A percentile compares a stretch with the other conserved stretches of the same genome.
Conservation (phyloP, 2,329 filamentous ascomycete species). For the Apiospora aurea region DNA sequence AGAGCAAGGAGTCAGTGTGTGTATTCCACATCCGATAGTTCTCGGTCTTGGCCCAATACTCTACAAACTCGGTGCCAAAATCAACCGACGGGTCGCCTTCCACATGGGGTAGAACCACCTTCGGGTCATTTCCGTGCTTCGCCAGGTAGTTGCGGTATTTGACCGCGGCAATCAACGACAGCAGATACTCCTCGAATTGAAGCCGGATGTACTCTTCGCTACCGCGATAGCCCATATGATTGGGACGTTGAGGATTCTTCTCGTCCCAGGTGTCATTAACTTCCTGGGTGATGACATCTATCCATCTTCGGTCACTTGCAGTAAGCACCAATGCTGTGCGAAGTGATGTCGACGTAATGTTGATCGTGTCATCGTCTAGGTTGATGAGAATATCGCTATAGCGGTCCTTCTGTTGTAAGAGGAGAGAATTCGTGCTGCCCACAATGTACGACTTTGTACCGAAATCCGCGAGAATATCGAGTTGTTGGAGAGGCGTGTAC, state of each 20-base stretch:
- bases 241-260: conserved; percentile 85
- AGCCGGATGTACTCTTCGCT: conserved; percentile 97
- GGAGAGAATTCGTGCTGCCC: conserved; percentile 92
- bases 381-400: conserved; percentile 96
- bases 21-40: conserved; percentile 91
- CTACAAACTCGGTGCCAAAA: conserved; percentile 84
- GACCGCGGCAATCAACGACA: conserved; percentile 84
- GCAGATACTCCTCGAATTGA: conserved; percentile 95
- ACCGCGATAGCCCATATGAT: conserved; percentile 91
- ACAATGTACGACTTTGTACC: conserved; percentile 98
- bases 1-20: conserved; percentile 84
- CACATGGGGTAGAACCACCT: conserved; percentile 66
- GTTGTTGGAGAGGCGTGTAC: conserved; percentile 94
- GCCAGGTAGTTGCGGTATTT: conserved; percentile 82
- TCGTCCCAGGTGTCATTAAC: conserved; percentile 98
- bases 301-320: conserved; percentile 90
- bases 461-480: conserved; percentile 91
- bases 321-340: conserved; percentile 79
- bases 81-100: conserved; percentile 87
- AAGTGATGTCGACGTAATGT: conserved; percentile 81
- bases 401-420: conserved; percentile 91
- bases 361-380: conserved; percentile 87
- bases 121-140: conserved; percentile 62
- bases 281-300: conserved; percentile 91
- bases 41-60: conserved; percentile 86